Percentiles rank a stretch among this genome's conserved stretches.
These are phyloP conservation scores for Colletotrichum sojae DNA, from an alignment of 2,329 filamentous ascomycete species.

Conservation along the genomic window DNA sequence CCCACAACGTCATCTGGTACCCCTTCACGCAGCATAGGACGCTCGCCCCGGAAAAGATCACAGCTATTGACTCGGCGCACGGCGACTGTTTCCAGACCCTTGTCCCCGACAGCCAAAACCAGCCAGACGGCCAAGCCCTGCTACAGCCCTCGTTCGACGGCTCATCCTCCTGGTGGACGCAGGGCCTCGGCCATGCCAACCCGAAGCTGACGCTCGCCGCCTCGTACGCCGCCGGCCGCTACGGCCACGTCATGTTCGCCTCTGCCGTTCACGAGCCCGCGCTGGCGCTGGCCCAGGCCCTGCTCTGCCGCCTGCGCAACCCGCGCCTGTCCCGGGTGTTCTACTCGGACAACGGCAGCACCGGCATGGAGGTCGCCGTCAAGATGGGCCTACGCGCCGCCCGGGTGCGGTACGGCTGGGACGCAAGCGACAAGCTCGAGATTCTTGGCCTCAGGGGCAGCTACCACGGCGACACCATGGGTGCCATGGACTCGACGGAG, in stretches of 20 bases:
- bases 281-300: conserved; percentile 74
- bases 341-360: conserved; percentile 88
- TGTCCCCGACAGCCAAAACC: conserved; percentile 15
- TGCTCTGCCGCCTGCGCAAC: conserved; percentile 74
- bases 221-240: conserved; percentile 85
- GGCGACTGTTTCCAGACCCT: conserved; percentile 82
- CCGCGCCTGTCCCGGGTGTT: conserved; percentile 80
- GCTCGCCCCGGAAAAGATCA: conserved; percentile 73
- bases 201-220: conserved; percentile 79
- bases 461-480: conserved; percentile 91
- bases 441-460: conserved; percentile 83
- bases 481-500: conserved; percentile 88
- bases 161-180: conserved; percentile 93
- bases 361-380: conserved; percentile 85
- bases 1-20: conserved; percentile 82
- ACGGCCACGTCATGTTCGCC: conserved; percentile 92
- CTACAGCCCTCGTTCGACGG: conserved; percentile 82
- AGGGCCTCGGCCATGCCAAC: conserved; percentile 86
- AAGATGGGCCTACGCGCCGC: conserved; percentile 87
- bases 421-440: conserved; percentile 69
- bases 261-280: conserved; percentile 85
- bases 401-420: conserved; percentile 76
- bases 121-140: conserved; percentile 47
- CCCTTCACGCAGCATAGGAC: conserved; percentile 87
- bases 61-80: conserved; percentile 84